Base-by-base conservation (phyloP, 441 rosid genomes). In the Mallotus japonicus region DNA sequence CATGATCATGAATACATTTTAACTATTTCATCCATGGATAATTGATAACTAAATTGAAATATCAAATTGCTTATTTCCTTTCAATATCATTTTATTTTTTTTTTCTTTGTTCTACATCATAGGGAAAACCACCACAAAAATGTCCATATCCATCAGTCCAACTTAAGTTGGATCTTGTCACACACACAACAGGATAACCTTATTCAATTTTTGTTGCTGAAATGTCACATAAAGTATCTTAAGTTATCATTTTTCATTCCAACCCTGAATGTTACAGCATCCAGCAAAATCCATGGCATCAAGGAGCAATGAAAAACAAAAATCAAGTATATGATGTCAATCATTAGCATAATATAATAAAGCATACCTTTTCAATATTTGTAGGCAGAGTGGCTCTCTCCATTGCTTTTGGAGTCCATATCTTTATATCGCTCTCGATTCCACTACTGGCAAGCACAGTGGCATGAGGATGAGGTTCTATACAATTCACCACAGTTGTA, bases 401-500 rank as follows among this genome's bases (percentile, higher is more conserved):
- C 24, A 54, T 53, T 20, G 97, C 91, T 75, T 73, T 85, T 56
- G 98, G 87, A 54, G 93, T 89, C 96, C 96, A 95, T 24, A 95
- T 76, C 86, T 92, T 95, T 83, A 95, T 83, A 76, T 89, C 93
- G 20, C 49, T 74, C 70, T 92, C 99, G 10, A 95, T 83, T 73
- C 96, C 99, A 58, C 97, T 88, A 79, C 96, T 95, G 34, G 97
- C 97, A 73, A 95, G 93, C 58, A 85, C 85, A 3, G 87, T 75
- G 42, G 71, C 62, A 75, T 88, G 87, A 42, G 99, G 97, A 87
- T 95, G 98, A 79, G 96, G 79, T 80, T 84, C 90, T 12, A 87
- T 83, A 73, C 98, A 91, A 82, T 92, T 95, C 50, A 91, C 99
- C 24, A 90, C 81, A 76, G 85, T 69, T 79, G 67, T 88, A 85